Base-by-base conservation (phyloP, 768 basidiomycete genomes). In the Amanita inopinata region DNA sequence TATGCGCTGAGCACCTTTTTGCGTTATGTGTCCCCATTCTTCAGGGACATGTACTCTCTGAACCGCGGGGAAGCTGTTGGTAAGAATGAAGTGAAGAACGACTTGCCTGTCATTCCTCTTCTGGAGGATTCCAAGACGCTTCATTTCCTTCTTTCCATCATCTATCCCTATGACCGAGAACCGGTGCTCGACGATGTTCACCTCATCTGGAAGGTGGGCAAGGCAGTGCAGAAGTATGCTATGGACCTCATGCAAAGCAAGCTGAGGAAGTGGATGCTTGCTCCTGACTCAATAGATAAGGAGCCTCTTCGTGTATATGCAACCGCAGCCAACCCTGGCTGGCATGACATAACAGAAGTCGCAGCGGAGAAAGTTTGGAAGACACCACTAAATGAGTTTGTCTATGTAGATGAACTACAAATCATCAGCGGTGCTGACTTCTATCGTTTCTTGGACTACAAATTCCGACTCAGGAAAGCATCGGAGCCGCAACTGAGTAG, bases 41-140 rank as follows among this genome's bases (percentile, higher is more conserved):
- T 65, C 38, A 39, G 42, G 17, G 53, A 46, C 30, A 61, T 65
- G 61, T 53, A 61, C 20, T 55, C 12, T 51, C 57, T 14, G 50
- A 55, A 36, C 18, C 48, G 52, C 28, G 33, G 40, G 6, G 15
- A 40, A 10, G 20, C 38, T 8, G 27, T 35, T 5, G 11, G 39
- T 6, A 11, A 36, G 36, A 31, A 17, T n/a, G 45, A 38, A 19
- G 37, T n/a, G 25, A 41, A 17, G 17, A 32, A 48, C 15, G 47
- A 30, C 30, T 23, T 14, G 28, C 46, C 30, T 17, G 30, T 39
- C 37, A 49, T 44, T 44, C 39, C 38, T 10, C 23, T 57, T 9
- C 20, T 22, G 18, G 53, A 55, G 20, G 41, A 52, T 25, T 45
- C 35, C 32, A 28, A 39, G 3, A 38, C 25, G 22, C 25, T 51